phyloP scores from a whole-genome alignment of 108 stramenopile species.

The Hondaea fermentalgiana region DNA sequence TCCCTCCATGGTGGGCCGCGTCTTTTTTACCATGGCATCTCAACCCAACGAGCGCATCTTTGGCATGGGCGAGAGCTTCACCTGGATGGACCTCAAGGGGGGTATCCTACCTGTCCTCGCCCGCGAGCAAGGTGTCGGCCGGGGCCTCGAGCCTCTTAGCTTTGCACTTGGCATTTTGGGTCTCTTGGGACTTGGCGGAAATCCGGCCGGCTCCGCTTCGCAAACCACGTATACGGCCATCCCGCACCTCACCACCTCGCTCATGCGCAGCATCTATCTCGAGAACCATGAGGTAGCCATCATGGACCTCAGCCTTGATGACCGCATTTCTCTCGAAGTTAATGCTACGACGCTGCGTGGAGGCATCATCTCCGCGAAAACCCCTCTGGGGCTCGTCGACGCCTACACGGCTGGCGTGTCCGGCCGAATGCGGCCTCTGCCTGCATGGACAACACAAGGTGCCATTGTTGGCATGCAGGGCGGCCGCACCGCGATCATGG shows the following conservation, averaged over 20 bases:
- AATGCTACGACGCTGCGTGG: not conserved
- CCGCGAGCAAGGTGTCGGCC: slow-evolving; percentile 21
- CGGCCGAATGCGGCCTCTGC: not conserved
- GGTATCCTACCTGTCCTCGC: not conserved
- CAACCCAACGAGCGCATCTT: not conserved
- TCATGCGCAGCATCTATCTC: not conserved
- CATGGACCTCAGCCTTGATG: not conserved
- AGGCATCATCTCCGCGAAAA: not conserved
- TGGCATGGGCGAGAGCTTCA: not conserved
- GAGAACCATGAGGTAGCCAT: not conserved
- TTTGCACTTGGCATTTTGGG: not conserved
- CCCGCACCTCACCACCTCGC: not conserved
- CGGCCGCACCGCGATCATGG: not conserved
- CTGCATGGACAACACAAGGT: not conserved
- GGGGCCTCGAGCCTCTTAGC: slow-evolving; percentile 9
- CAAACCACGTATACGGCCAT: slow-evolving; percentile 6
- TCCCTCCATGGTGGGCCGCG: not conserved
- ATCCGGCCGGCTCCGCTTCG: not conserved
- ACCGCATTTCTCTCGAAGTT: not conserved
- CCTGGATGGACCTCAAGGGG: not conserved
- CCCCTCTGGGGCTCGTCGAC: not conserved
- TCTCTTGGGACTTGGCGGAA: not conserved
- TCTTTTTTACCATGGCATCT: not conserved
- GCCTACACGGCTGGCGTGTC: not conserved
- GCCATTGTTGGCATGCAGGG: slow-evolving; percentile 23